These are phyloP conservation scores for Oemleria cerasiformis DNA, from an alignment of 306 rosid genomes.

Conservation along the genomic window DNA sequence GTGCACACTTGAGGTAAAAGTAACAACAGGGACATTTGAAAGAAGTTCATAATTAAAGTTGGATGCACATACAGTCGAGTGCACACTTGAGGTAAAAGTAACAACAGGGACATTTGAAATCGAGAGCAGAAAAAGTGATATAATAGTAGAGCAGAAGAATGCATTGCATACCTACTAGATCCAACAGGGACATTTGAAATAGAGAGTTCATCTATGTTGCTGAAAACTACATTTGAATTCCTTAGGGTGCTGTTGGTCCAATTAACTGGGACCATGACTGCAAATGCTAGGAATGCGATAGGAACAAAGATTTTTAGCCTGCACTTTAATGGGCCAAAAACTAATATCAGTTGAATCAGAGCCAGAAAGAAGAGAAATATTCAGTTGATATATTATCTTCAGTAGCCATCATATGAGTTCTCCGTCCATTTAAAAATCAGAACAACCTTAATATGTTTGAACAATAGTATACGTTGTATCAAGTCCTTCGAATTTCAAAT, in stretches of 20 bases:
- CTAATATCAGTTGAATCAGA: constrained; percentile 21
- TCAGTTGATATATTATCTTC: constrained; percentile 1
- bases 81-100: constrained; percentile 2
- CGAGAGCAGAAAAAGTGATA: background rate
- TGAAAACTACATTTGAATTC: constrained; percentile 56
- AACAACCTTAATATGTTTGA: background rate
- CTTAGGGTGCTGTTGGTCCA: constrained; percentile 85
- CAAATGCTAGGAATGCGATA: constrained; percentile 66
- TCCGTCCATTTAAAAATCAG: too few relatives aligned
- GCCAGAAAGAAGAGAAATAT: background rate
- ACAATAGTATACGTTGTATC: background rate
- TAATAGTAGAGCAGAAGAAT: background rate
- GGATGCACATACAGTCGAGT: background rate
- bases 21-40: background rate
- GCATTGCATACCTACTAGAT: constrained; percentile 59
- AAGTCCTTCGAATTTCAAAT: background rate
- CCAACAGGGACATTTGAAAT: constrained; percentile 85
- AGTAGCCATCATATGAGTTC: background rate
- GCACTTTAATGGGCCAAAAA: constrained; percentile 36
- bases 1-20: background rate
- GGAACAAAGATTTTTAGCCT: constrained; percentile 94
- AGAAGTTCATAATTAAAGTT: background rate
- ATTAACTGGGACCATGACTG: constrained; percentile 87
- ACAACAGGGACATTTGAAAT: background rate
- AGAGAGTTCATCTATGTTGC: constrained; percentile 83